phyloP scores from a whole-genome alignment of 2,329 filamentous ascomycete genomes.

The Colletotrichum sojae region DNA sequence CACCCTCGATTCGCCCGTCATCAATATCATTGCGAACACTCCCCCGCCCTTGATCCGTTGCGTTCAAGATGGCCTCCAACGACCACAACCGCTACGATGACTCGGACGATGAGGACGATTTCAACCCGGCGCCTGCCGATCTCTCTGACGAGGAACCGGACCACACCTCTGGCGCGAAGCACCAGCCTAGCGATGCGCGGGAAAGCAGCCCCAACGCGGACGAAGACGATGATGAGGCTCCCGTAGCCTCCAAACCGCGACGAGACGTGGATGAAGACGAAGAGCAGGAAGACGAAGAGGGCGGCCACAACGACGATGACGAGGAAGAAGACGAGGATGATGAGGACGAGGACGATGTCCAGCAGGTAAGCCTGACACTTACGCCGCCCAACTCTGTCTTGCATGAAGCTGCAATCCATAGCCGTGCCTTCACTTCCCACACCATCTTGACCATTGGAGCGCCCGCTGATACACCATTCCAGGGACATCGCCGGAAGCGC shows the following conservation, averaged over 20 bases:
- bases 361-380: conserved; percentile 63
- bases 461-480: conserved; percentile 5
- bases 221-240: conserved; percentile 59
- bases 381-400: not conserved
- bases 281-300: conserved; percentile 61
- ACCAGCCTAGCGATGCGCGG: conserved; percentile 61
- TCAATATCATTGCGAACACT: not conserved
- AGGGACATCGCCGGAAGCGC: conserved; percentile 84
- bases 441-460: not conserved
- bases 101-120: conserved; percentile 86
- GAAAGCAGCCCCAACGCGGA: conserved; percentile 55
- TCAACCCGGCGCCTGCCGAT: conserved; percentile 85
- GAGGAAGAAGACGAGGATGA: conserved; percentile 55
- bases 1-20: too few species aligned
- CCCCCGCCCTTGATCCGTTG: not conserved
- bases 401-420: not conserved
- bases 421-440: not conserved
- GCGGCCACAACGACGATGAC: conserved; percentile 51
- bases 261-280: conserved; percentile 51
- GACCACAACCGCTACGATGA: conserved; percentile 68
- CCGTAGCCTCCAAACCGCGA: conserved; percentile 42
- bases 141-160: conserved; percentile 79
- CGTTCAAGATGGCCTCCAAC: conserved; percentile 61
- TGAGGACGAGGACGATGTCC: conserved; percentile 72
- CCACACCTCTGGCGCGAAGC: conserved; percentile 55